Conservation (phyloP, 306 rosid genomes). For the Lathyrus oleraceus region DNA sequence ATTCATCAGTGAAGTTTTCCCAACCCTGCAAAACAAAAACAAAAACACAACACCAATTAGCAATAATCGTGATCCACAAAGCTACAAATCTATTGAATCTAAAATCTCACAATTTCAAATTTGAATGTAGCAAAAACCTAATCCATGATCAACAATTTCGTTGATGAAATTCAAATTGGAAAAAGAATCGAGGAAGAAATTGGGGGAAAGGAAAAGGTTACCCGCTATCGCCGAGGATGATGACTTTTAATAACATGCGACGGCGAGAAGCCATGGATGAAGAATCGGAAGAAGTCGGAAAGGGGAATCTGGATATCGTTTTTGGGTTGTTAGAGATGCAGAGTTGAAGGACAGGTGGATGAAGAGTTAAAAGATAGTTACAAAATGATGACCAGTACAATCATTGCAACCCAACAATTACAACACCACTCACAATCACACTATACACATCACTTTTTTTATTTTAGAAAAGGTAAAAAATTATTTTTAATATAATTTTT, state of each 20-base stretch:
- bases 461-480: too few relatives aligned
- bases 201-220: conserved; percentile 5
- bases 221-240: conserved; percentile 99
- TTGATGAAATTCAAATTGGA: neutral
- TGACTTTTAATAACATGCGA: conserved; percentile 96
- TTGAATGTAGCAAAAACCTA: neutral
- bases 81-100: conserved; percentile 19
- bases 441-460: too few relatives aligned
- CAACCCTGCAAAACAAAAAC: conserved; percentile 72
- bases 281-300: neutral
- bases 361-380: too few relatives aligned
- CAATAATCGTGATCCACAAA: neutral
- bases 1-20: conserved; percentile 96
- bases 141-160: neutral
- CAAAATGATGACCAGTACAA: too few relatives aligned
- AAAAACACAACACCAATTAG: conserved; percentile 35
- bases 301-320: neutral
- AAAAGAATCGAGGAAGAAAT: neutral
- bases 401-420: too few relatives aligned
- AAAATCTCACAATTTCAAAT: neutral
- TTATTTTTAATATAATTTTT: too few relatives aligned
- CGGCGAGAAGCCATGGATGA: conserved; percentile 83
- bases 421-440: too few relatives aligned
- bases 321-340: neutral
- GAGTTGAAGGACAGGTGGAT: neutral